A percentile compares a stretch with the other conserved stretches of the same genome.
Conservation (phyloP, 225 moss, liverwort and hornwort genomes). For the Bryum argenteum region DNA sequence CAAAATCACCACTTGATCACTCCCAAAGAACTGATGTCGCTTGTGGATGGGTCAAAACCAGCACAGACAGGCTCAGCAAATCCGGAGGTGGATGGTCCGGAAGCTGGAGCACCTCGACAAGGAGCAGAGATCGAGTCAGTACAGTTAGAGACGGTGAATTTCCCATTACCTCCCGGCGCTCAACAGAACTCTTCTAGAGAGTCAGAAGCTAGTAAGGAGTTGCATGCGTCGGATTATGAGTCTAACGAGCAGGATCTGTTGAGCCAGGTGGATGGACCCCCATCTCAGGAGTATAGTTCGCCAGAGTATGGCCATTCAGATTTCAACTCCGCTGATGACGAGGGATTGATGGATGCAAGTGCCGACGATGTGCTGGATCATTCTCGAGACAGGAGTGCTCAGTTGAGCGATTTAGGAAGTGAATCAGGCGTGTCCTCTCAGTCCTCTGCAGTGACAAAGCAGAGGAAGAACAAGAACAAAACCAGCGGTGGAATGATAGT, state of each 20-base stretch:
- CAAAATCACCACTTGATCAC: conserved; percentile 86
- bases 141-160: conserved; percentile 55
- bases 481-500: conserved; percentile 69
- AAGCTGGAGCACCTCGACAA: conserved; percentile 31
- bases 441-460: conserved; percentile 68
- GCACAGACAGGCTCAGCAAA: conserved; percentile 46
- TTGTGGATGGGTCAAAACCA: conserved; percentile 63
- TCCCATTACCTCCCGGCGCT: conserved; percentile 35
- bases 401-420: conserved; percentile 53
- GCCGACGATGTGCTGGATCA: conserved; percentile 71
- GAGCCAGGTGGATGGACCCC: conserved; percentile 42
- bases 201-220: conserved; percentile 32
- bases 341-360: conserved; percentile 52
- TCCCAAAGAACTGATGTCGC: conserved; percentile 88
- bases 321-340: conserved; percentile 65
- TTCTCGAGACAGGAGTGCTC: conserved; percentile 57
- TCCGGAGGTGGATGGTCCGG: conserved; percentile 41
- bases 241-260: conserved; percentile 47
- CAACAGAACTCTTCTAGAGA: conserved; percentile 40
- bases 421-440: conserved; percentile 61
- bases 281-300: conserved; percentile 41
- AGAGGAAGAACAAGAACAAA: conserved; percentile 97
- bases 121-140: conserved; percentile 48
- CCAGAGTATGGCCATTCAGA: conserved; percentile 58
- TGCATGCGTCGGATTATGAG: conserved; percentile 42